Base-by-base conservation (phyloP, 176 grass and related monocot genomes). In the Eleusine coracana region DNA sequence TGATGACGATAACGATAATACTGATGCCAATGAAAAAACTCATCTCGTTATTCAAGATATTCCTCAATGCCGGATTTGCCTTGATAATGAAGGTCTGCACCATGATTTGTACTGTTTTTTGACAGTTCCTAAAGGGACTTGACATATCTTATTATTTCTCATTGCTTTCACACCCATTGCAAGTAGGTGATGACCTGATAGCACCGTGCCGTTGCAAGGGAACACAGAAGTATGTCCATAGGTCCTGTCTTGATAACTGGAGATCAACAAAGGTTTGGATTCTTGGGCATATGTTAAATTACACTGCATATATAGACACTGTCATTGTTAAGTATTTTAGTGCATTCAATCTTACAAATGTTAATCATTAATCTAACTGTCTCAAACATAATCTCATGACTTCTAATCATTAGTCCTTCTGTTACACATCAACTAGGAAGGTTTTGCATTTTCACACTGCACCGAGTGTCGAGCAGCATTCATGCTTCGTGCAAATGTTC, bases 381-480 rank as follows among this genome's bases (percentile, higher is more conserved):
- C 29, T 61, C 71, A 81, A 64, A 78, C 59, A 36, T 20, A 74
- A 61, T 61, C 9, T 61, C 9, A 4, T 11, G n/a, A 27, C 8
- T 25, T 1, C 58, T 61, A 61, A 61, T 27, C 25, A 29, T 29
- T 63, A 12, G 74, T 84, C 74, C 56, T 2, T 82, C 66, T 85
- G 11, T 70, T 86, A 74, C 82, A 64, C 77, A 59, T 78, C 5
- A 48, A 29, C 46, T 91, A 98, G 96, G 96, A 98, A 95, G 96
- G 96, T 78, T 98, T 93, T 98, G 96, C 96, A 65, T 98, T 98
- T 93, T 90, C 96, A 90, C 92, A 98, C 79, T 98, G 96, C 74
- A 98, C 96, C 5, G 92, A 98, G 66, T 98, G 96, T 84, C 92
- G 89, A 84, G 91, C 96, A 73, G 85, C 90, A 56, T 98, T 98